Percentiles rank a stretch among this genome's conserved stretches.
phyloP scores from a whole-genome alignment of 768 basidiomycete species.

The Agaricus bisporus region DNA sequence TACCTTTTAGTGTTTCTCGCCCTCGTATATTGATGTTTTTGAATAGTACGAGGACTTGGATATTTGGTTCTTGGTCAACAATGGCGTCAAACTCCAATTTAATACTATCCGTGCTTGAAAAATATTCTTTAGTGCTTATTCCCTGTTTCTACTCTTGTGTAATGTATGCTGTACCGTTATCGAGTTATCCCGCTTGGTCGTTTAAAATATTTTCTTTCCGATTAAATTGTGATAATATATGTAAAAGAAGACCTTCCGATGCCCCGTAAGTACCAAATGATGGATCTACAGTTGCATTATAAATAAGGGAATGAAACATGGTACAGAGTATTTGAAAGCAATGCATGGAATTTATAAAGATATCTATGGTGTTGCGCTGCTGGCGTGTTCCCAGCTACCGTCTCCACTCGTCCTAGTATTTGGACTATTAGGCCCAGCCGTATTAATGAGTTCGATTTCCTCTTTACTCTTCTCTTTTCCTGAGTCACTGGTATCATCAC shows the following conservation, averaged over 20 bases:
- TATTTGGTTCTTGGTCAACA: conserved; percentile 78
- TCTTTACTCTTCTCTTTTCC: background rate
- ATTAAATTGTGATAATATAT: background rate
- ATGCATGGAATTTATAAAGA: background rate
- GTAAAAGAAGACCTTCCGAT: background rate
- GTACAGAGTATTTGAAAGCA: background rate
- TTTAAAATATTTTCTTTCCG: background rate
- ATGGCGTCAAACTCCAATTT: conserved; percentile 68
- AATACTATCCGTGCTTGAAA: conserved; percentile 8
- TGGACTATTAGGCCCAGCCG: conserved; percentile 16
- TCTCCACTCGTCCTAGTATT: conserved; percentile 49
- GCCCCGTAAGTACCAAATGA: background rate
- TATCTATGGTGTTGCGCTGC: conserved; percentile 22
- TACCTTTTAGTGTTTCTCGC: background rate
- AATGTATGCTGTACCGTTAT: conserved; percentile 6
- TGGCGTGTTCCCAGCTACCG: conserved; percentile 71
- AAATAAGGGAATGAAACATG: conserved; percentile 3
- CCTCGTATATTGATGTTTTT: conserved; percentile 12
- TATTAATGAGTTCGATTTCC: conserved; percentile 9
- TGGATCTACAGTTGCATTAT: background rate
- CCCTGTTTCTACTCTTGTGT: background rate
- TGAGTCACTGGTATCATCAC: background rate
- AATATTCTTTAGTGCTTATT: background rate
- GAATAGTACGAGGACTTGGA: conserved; percentile 82
- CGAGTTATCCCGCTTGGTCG: background rate